phyloP scores from a whole-genome alignment of 169 alveolate species.

The Plasmodium gonderi region DNA sequence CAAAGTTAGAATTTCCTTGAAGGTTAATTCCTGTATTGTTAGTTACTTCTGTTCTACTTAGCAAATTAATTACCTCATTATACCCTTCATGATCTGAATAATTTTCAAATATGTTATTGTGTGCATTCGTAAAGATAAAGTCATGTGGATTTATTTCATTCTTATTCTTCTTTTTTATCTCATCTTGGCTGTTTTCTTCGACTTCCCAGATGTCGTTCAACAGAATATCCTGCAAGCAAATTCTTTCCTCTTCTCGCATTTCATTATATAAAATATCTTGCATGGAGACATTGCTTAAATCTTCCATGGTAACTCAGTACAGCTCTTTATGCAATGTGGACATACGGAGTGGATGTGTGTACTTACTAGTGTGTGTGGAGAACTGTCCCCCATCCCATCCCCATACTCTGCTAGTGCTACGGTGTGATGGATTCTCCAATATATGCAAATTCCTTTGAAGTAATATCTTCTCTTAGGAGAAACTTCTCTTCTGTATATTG shows the following conservation, averaged over 20 bases:
- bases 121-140: slow-evolving; percentile 6
- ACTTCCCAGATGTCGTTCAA: slow-evolving; percentile 41
- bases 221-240: slow-evolving; percentile 40
- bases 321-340: neutral
- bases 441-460: too few relatives aligned
- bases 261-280: slow-evolving; percentile 17
- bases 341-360: neutral
- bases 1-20: slow-evolving; percentile 7
- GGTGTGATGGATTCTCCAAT: too few relatives aligned
- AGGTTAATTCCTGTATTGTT: slow-evolving; percentile 1
- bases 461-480: too few relatives aligned
- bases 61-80: neutral
- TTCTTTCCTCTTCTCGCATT: slow-evolving; percentile 26
- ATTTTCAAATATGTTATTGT: slow-evolving; percentile 32
- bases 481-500: too few relatives aligned
- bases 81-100: slow-evolving; percentile 29
- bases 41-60: neutral
- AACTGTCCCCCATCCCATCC: too few relatives aligned
- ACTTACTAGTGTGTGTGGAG: too few relatives aligned
- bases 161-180: neutral
- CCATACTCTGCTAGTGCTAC: too few relatives aligned
- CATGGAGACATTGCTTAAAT: neutral
- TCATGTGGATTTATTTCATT: neutral
- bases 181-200: neutral
- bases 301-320: neutral